Conservation (phyloP, 2,329 filamentous ascomycete species). For the Talaromyces sp. region DNA sequence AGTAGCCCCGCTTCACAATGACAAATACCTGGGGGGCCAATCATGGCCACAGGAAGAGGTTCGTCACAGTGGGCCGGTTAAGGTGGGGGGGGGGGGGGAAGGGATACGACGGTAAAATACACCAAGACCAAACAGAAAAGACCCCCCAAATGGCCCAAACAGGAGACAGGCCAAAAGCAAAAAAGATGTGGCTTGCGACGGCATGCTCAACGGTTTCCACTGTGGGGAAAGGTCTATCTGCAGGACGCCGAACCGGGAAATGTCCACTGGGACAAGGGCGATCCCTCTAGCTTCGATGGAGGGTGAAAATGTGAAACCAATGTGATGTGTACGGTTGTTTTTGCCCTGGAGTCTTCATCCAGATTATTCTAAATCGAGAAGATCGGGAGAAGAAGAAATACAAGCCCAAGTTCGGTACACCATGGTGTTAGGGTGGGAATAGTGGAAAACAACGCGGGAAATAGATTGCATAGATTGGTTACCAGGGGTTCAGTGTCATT, state of each 20-base stretch:
- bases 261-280: conserved; percentile 18
- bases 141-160: background rate
- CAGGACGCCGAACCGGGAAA: conserved; percentile 21
- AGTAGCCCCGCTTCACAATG: conserved; percentile 17
- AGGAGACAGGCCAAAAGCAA: conserved; percentile 7
- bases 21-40: conserved; percentile 28
- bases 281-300: conserved; percentile 22
- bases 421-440: conserved; percentile 18
- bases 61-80: conserved; percentile 16
- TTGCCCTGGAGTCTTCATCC: background rate
- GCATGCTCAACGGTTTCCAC: conserved; percentile 29
- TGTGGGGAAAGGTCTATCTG: conserved; percentile 19
- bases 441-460: conserved; percentile 19
- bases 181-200: conserved; percentile 28
- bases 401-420: conserved; percentile 13
- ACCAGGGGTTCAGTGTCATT: conserved; percentile 16
- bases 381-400: too few species aligned
- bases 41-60: conserved; percentile 9
- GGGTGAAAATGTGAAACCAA: conserved; percentile 9
- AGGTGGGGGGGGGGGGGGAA: conserved; percentile 5
- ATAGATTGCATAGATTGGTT: conserved; percentile 29
- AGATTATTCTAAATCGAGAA: background rate
- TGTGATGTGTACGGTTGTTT: background rate
- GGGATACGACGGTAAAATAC: conserved; percentile 11
- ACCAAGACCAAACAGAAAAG: conserved; percentile 3